Conservation (phyloP, 352 stramenopile genomes). For the Phytopythium ostracodes region DNA sequence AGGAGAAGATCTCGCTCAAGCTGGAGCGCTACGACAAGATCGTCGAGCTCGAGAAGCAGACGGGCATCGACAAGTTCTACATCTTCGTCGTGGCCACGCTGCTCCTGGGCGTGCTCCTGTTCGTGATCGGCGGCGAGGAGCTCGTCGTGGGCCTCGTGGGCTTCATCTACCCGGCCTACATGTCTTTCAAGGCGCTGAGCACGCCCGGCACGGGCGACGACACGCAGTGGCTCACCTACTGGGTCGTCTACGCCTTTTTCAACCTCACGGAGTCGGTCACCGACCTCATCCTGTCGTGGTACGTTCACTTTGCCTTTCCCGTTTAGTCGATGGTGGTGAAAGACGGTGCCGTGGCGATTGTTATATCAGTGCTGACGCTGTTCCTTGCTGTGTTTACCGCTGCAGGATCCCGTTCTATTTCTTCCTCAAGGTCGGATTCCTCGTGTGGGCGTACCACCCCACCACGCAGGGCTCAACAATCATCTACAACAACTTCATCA, state of each 20-base stretch:
- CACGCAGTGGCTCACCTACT: conserved; percentile 90
- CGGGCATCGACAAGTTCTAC: conserved; percentile 87
- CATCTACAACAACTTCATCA: conserved; percentile 83
- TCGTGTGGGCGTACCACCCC: conserved; percentile 84
- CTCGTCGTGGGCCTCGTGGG: conserved; percentile 80
- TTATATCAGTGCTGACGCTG: conserved; percentile 2
- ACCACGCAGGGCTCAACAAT: conserved; percentile 74
- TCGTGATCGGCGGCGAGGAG: conserved; percentile 72
- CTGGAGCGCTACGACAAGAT: conserved; percentile 83
- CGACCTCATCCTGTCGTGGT: conserved; percentile 79
- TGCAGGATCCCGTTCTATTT: conserved; percentile 83
- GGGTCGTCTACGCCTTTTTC: conserved; percentile 96
- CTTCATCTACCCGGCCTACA: conserved; percentile 87
- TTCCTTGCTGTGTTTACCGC: neutral
- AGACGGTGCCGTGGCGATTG: neutral
- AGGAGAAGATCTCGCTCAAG: conserved; percentile 75
- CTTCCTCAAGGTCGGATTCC: conserved; percentile 84
- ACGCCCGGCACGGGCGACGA: conserved; percentile 66
- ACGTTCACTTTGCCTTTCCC: too few species aligned
- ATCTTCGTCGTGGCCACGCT: conserved; percentile 53
- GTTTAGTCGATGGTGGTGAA: neutral
- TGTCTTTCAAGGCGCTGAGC: conserved; percentile 88
- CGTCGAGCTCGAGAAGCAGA: conserved; percentile 82
- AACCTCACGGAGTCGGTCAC: conserved; percentile 92
- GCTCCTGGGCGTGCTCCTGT: conserved; percentile 61